Percentiles rank a stretch among this genome's conserved stretches.
Conservation (phyloP, 495 filamentous ascomycete species). For the Penicillium steckii region DNA sequence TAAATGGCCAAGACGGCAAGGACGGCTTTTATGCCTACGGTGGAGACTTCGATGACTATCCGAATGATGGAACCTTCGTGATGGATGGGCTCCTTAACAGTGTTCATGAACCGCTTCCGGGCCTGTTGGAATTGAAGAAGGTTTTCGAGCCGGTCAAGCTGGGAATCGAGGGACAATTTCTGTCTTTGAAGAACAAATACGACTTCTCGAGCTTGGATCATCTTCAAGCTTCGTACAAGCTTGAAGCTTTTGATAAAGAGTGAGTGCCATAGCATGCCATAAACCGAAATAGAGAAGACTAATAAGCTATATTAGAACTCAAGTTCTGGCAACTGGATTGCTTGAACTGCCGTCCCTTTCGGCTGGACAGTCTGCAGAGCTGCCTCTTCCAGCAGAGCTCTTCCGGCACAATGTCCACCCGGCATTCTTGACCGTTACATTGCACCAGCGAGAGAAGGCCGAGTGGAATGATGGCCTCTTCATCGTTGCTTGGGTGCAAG, state of each 20-base stretch:
- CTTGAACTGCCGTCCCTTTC: slow-evolving; percentile 18
- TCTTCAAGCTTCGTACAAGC: slow-evolving; percentile 29
- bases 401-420: slow-evolving; percentile 1
- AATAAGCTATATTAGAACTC: slow-evolving; percentile 4
- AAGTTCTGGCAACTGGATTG: slow-evolving; percentile 31
- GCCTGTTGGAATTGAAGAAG: slow-evolving; percentile 60
- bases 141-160: slow-evolving; percentile 54
- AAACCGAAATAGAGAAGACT: background rate
- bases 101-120: slow-evolving; percentile 58
- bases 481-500: slow-evolving; percentile 3
- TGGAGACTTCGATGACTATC: slow-evolving; percentile 65
- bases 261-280: background rate
- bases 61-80: slow-evolving; percentile 64
- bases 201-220: slow-evolving; percentile 52
- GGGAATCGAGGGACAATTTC: background rate
- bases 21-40: slow-evolving; percentile 56
- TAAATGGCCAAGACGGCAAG: background rate
- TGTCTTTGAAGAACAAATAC: slow-evolving; percentile 47
- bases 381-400: slow-evolving; percentile 14
- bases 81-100: slow-evolving; percentile 63
- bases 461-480: background rate
- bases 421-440: slow-evolving; percentile 3
- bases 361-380: slow-evolving; percentile 13
- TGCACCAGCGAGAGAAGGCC: slow-evolving; percentile 1
- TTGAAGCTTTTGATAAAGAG: slow-evolving; percentile 22